A percentile compares a stretch with the other conserved stretches of the same genome.
These are phyloP conservation scores for Cordyceps fumosorosea DNA, from an alignment of 2,329 filamentous ascomycete species.

Conservation along the genomic window DNA sequence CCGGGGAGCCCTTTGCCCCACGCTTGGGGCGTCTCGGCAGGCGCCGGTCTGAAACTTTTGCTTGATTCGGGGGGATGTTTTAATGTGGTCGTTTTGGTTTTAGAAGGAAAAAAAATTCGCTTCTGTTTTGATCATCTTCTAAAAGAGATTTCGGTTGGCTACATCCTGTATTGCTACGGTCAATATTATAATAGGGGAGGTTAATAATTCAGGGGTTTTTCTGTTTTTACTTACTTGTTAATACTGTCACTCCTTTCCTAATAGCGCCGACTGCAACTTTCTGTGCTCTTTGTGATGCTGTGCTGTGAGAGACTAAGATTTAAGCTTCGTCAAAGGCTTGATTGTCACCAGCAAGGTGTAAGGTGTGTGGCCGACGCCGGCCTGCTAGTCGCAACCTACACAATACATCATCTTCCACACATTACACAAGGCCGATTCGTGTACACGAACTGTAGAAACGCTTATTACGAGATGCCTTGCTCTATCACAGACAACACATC, in stretches of 20 bases:
- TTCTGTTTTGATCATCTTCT: not conserved
- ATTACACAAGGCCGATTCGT: too few species aligned
- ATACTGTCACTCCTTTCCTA: too few species aligned
- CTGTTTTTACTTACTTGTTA: not conserved
- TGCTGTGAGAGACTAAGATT: too few species aligned
- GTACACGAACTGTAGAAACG: not conserved
- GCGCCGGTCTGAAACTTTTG: not conserved
- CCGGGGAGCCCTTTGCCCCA: too few species aligned
- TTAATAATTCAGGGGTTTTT: constrained; percentile 10
- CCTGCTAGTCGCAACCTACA: too few species aligned
- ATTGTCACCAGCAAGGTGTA: too few species aligned
- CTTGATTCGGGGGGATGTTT: not conserved
- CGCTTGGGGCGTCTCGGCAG: not conserved
- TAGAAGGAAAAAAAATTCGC: constrained; percentile 3
- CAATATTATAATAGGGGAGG: constrained; percentile 7
- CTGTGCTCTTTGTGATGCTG: too few species aligned
- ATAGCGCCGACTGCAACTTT: too few species aligned
- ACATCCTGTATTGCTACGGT: not conserved
- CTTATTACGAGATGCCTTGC: not conserved
- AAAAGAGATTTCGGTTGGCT: not conserved
- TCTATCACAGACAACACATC: not conserved
- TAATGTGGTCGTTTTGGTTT: not conserved
- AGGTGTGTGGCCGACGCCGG: too few species aligned
- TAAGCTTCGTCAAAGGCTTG: too few species aligned
- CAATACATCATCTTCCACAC: too few species aligned